Conservation (phyloP, 192 early-diverging fungal genomes). For the Coemansia sp. region DNA sequence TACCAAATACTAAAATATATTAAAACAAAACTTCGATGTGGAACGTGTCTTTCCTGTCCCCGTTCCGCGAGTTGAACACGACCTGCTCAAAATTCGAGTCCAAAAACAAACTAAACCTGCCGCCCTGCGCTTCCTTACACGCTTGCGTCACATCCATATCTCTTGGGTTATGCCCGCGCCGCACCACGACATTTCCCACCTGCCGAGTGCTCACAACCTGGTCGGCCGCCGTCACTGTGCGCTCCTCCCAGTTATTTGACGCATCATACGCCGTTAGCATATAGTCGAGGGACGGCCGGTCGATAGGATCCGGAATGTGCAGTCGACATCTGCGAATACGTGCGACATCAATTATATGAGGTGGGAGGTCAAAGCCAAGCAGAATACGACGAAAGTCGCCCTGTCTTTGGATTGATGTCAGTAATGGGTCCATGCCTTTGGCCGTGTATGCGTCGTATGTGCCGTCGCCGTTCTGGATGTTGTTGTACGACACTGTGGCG, state of each 20-base stretch:
- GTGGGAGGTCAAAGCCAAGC: conserved; percentile 32
- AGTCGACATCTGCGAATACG: conserved; percentile 28
- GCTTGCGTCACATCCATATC: conserved; percentile 30
- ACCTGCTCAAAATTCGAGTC: conserved; percentile 22
- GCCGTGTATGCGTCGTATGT: conserved; percentile 12
- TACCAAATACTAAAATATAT: neutral
- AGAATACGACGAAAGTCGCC: conserved; percentile 28
- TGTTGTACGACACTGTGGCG: conserved; percentile 29
- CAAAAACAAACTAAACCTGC: conserved; percentile 32
- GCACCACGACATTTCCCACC: conserved; percentile 7
- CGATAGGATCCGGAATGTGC: conserved; percentile 20
- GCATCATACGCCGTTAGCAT: conserved; percentile 26
- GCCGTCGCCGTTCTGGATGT: conserved; percentile 10
- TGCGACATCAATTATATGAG: neutral
- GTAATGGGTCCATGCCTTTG: conserved; percentile 18
- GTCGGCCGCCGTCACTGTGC: conserved; percentile 15
- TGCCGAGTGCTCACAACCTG: neutral
- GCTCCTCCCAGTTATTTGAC: conserved; percentile 35
- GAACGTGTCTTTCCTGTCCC: conserved; percentile 16
- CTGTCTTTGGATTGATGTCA: conserved; percentile 13
- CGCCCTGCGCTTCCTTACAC: conserved; percentile 19
- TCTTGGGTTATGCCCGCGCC: neutral
- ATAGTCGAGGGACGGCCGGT: conserved; percentile 11
- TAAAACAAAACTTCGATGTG: conserved; percentile 14
- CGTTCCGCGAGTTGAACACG: conserved; percentile 21